Evolutionary conservation across 345 rosid species (phyloP).

Genomic region (Cardamine resedifolia): DNA sequence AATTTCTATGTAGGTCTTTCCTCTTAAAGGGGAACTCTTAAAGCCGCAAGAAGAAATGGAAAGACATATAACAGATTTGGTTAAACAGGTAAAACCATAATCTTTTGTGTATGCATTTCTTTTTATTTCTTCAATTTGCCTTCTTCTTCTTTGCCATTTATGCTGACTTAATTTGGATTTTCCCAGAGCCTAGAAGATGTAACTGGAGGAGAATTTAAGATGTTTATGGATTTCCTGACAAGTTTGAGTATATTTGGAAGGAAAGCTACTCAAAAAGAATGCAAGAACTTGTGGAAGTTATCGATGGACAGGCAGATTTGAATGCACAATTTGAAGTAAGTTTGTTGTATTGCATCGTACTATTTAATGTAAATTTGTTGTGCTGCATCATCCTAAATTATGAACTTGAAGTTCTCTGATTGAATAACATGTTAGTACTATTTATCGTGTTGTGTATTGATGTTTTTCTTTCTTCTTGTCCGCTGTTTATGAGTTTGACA

Average conservation of each 20-base stretch:
- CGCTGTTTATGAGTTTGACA: slow-evolving; percentile 1
- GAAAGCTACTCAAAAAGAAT: slow-evolving; percentile 86
- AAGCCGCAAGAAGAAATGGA: slow-evolving; percentile 98
- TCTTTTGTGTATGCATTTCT: not conserved
- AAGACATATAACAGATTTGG: slow-evolving; percentile 82
- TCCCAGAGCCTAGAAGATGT: slow-evolving; percentile 92
- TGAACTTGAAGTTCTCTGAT: slow-evolving; percentile 10
- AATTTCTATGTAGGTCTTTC: slow-evolving; percentile 65
- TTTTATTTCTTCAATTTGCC: slow-evolving; percentile 7
- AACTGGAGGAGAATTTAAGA: slow-evolving; percentile 93
- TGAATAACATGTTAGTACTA: not conserved
- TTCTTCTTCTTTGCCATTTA: slow-evolving; percentile 1
- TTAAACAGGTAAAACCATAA: slow-evolving; percentile 62
- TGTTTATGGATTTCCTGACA: slow-evolving; percentile 98
- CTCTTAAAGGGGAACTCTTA: slow-evolving; percentile 82
- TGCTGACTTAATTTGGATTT: slow-evolving; percentile 6
- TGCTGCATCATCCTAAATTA: not conserved
- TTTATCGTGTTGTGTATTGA: too few species aligned
- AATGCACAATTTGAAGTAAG: slow-evolving; percentile 88
- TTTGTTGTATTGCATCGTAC: slow-evolving; percentile 23
- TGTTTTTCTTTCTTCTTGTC: slow-evolving; percentile 5
- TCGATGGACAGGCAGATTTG: slow-evolving; percentile 97
- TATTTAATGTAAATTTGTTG: slow-evolving; percentile 54
- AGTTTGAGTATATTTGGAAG: slow-evolving; percentile 89
- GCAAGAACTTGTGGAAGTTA: slow-evolving; percentile 85